These are phyloP conservation scores for Rutstroemia sp. DNA, from an alignment of 2,329 filamentous ascomycete species.

Conservation along the genomic window DNA sequence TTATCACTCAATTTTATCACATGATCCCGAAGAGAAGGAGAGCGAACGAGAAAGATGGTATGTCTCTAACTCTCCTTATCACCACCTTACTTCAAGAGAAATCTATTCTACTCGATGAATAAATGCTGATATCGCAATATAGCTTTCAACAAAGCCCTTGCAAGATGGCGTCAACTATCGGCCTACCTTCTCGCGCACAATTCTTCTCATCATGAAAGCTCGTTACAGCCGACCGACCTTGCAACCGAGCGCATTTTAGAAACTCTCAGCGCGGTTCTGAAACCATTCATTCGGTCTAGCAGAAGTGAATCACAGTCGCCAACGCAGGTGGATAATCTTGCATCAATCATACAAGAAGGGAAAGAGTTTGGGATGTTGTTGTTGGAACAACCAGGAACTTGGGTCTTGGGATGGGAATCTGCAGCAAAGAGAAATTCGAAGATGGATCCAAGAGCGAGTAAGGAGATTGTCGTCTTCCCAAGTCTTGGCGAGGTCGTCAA, in stretches of 20 bases:
- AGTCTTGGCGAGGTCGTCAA: not conserved
- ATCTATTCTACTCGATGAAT: not conserved
- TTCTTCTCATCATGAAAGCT: not conserved
- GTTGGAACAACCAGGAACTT: slow-evolving; percentile 3
- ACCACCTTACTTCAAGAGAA: too few relatives aligned
- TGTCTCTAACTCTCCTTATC: not conserved
- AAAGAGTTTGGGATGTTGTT: slow-evolving; percentile 1
- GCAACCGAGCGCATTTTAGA: not conserved
- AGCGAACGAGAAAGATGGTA: not conserved
- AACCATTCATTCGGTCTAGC: not conserved
- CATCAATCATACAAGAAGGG: slow-evolving; percentile 4
- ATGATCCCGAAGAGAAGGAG: not conserved
- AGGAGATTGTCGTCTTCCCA: slow-evolving; percentile 2
- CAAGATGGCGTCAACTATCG: slow-evolving; percentile 1
- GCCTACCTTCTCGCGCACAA: not conserved
- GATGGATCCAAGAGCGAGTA: not conserved
- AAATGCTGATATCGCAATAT: not conserved
- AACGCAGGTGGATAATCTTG: slow-evolving; percentile 5
- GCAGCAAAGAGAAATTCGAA: not conserved
- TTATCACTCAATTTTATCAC: not conserved
- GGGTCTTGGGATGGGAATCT: not conserved
- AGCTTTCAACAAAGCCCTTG: not conserved
- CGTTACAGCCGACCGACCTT: too few relatives aligned
- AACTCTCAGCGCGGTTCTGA: not conserved
- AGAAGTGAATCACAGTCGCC: not conserved